These are phyloP conservation scores for Backusella tarrabulga DNA, from an alignment of 192 early-diverging fungal species.

Conservation along the genomic window DNA sequence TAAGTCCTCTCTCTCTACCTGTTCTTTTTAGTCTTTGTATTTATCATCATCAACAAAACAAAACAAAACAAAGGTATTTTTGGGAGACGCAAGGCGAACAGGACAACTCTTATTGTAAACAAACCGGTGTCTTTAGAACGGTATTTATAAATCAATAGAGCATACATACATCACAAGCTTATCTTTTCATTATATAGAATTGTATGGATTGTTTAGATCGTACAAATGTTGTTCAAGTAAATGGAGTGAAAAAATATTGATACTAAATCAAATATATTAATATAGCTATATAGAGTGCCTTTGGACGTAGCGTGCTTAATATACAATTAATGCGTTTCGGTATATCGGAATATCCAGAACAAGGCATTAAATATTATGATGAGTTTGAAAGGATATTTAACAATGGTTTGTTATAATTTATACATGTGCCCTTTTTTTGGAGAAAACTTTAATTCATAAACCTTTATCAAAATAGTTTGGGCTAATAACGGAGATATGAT, in stretches of 20 bases:
- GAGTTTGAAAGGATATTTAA: slow-evolving; percentile 67
- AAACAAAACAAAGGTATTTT: slow-evolving; percentile 18
- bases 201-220: slow-evolving; percentile 99
- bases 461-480: slow-evolving; percentile 49
- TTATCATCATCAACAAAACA: background rate
- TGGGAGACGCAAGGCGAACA: slow-evolving; percentile 6
- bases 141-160: slow-evolving; percentile 17
- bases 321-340: slow-evolving; percentile 67
- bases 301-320: slow-evolving; percentile 63
- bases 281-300: slow-evolving; percentile 42
- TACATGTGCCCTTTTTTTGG: slow-evolving; percentile 7
- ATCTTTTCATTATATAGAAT: slow-evolving; percentile 46
- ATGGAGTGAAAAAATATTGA: background rate
- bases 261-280: background rate
- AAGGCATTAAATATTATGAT: slow-evolving; percentile 59
- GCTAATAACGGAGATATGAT: slow-evolving; percentile 83
- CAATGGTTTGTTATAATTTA: slow-evolving; percentile 19
- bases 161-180: background rate
- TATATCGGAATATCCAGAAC: slow-evolving; percentile 62
- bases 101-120: slow-evolving; percentile 35
- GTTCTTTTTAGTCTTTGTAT: background rate
- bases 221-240: slow-evolving; percentile 83
- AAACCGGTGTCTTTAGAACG: slow-evolving; percentile 45
- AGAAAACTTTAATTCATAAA: background rate
- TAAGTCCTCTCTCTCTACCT: slow-evolving; percentile 33